These are phyloP conservation scores for Paramicrosporidium saccamoebae DNA, from an alignment of 371 early-diverging fungal genomes.

Conservation along the genomic window DNA sequence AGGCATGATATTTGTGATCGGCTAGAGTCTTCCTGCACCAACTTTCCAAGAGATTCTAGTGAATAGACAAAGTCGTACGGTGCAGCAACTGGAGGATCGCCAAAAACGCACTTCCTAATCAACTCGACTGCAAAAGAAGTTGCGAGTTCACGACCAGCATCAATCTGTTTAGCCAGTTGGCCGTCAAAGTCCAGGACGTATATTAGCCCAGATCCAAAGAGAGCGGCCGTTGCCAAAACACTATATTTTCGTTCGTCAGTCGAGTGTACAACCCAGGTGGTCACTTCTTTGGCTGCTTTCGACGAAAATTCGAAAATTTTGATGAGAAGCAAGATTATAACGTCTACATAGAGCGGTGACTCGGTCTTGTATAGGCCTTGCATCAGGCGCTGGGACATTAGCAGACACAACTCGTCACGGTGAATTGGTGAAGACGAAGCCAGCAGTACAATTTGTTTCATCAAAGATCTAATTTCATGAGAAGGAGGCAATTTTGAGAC, in stretches of 20 bases:
- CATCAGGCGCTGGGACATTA: slow-evolving; percentile 55
- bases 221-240: slow-evolving; percentile 37
- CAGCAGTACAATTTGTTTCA: slow-evolving; percentile 27
- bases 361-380: slow-evolving; percentile 40
- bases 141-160: slow-evolving; percentile 21
- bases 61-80: slow-evolving; percentile 34
- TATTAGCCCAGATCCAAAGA: slow-evolving; percentile 40
- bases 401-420: slow-evolving; percentile 33
- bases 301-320: slow-evolving; percentile 37
- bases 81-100: slow-evolving; percentile 17
- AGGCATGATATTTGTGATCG: too few species aligned
- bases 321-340: slow-evolving; percentile 41
- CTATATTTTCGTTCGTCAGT: slow-evolving; percentile 75
- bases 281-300: slow-evolving; percentile 40
- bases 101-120: slow-evolving; percentile 24
- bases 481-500: slow-evolving; percentile 41
- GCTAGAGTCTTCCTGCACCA: too few species aligned
- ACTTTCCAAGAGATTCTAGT: too few species aligned
- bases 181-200: slow-evolving; percentile 40
- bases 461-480: slow-evolving; percentile 28
- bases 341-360: slow-evolving; percentile 26
- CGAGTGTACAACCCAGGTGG: slow-evolving; percentile 60
- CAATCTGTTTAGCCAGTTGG: slow-evolving; percentile 44
- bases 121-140: slow-evolving; percentile 43
- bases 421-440: slow-evolving; percentile 22